A percentile compares a stretch with the other conserved stretches of the same genome.
phyloP scores from a whole-genome alignment of 176 grass and related monocot genomes.

The Lolium multiflorum region DNA sequence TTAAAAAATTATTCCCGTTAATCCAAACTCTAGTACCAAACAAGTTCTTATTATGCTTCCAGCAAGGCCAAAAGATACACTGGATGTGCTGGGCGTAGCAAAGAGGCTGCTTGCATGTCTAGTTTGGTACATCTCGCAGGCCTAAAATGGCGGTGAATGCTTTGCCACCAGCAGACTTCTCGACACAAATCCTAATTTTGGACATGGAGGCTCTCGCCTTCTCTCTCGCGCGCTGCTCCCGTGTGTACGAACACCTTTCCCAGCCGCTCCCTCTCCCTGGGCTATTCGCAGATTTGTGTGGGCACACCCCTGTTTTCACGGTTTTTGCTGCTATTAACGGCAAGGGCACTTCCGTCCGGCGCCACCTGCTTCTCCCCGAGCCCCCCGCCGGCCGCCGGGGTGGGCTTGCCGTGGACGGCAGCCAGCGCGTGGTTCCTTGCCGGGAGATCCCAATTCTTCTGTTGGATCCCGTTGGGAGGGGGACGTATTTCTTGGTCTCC shows the following conservation, averaged over 20 bases:
- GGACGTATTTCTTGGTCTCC: neutral
- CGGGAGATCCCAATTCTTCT: neutral
- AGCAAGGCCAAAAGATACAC: too few relatives aligned
- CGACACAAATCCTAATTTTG: neutral
- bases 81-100: too few relatives aligned
- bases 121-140: neutral
- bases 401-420: conserved; percentile 30
- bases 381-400: conserved; percentile 46
- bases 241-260: neutral
- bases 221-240: neutral
- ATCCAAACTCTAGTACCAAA: too few relatives aligned
- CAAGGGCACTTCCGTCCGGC: conserved; percentile 34
- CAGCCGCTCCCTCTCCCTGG: neutral
- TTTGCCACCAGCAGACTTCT: neutral
- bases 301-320: conserved; percentile 27
- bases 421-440: neutral
- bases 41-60: too few relatives aligned
- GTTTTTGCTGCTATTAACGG: conserved; percentile 25
- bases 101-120: neutral
- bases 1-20: too few relatives aligned
- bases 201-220: neutral
- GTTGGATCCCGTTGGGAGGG: neutral
- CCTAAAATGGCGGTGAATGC: neutral
- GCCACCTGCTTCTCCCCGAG: conserved; percentile 4
- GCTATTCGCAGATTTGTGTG: conserved; percentile 24